Evolutionary conservation across 805 yeast species (phyloP), one percentile per base, ranked within the genome.

Genomic region (Wickerhamomyces subpelliculosus): DNA sequence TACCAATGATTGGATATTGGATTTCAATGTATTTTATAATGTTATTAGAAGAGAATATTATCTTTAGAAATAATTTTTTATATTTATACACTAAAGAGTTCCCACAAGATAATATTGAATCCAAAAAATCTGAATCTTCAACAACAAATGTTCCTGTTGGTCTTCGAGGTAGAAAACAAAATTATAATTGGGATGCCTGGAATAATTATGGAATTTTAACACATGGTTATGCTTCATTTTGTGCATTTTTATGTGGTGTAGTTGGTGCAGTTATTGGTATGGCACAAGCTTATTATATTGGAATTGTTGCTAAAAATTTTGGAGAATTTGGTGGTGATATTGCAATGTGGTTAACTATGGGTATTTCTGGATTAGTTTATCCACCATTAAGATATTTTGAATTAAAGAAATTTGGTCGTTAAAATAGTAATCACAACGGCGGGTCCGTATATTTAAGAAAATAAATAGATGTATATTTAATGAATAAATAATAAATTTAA

Each of bases 1-100:
- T 86, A 51, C 95, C 96, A 9, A 86, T 86, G 95, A 73, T 86
- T 41, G 95, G 95, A 2, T 86, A 86, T 61, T 86, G 96, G 96
- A 75, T 84, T 39, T 75, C 89, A 41, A 84, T 86, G 63, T 87
- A 86, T 57, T 75, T 80, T 49, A 72, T 75, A n/a, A 56, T 86
- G 32, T 60, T 85, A 25, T 42, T 84, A 3, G 85, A 83, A 46
- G 96, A 86, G 56, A 84, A 84, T 52, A 40, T 70, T 4, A 67
- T 85, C 14, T 86, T 86, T 64, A 70, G 96, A 54, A 68, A 58
- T 34, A 49, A 62, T 30, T 60, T 65, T 39, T 55, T 75, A 12
- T 59, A 61, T 34, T 40, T 70, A n/a, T 72, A 57, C 56, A 61
- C 63, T 11, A 55, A 58, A 44, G 80, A 70, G 41, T 67, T 72